Evolutionary conservation across 345 rosid genomes (phyloP), one percentile per base, ranked within the genome.

Genomic region (Melaleuca alternifolia): DNA sequence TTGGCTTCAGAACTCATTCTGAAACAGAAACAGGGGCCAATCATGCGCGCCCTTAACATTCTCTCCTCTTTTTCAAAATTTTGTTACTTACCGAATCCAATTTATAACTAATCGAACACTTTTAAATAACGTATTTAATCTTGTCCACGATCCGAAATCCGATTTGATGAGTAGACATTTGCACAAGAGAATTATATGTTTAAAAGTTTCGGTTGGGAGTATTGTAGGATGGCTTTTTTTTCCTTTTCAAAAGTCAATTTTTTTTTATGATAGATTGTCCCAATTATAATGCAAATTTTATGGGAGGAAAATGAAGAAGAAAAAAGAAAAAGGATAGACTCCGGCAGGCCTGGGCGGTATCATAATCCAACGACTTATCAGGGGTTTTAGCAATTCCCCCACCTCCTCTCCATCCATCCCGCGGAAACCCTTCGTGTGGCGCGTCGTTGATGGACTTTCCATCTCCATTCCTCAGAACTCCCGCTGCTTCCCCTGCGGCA

Each of bases 391-490:
- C 79, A 10, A 21, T 62, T 62, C 21, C 76, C 76, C 76, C 44
- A 59, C 71, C 11, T 28, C 41, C 21, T 41, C 3, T 59, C 41
- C 76, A 1, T 7, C 21, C 44, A 8, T 62, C 44, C 48, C 13
- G 48, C 48, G 37, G 37, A 37, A 1, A 21, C 48, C 57, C 48
- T 37, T 20, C 79, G 1, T 21, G 79, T 21, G 79, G 79, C 26
- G 79, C 26, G 48, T 83, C 59, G 93, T 93, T 96, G 95, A 93
- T 30, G 86, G 51, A 20, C 52, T 46, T 82, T n/a, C 21, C n/a
- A 37, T 54, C 61, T 44, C 86, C 51, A 33, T 50, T 76, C 56
- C 88, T 84, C 76, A 88, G 46, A 90, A 86, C 92, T 85, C 85
- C 89, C 59, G 21, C 88, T 51, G 48, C 4, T 71, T 71, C 79